phyloP scores from a whole-genome alignment of 352 stramenopile genomes.

The Pilasporangium apinafurcum region DNA sequence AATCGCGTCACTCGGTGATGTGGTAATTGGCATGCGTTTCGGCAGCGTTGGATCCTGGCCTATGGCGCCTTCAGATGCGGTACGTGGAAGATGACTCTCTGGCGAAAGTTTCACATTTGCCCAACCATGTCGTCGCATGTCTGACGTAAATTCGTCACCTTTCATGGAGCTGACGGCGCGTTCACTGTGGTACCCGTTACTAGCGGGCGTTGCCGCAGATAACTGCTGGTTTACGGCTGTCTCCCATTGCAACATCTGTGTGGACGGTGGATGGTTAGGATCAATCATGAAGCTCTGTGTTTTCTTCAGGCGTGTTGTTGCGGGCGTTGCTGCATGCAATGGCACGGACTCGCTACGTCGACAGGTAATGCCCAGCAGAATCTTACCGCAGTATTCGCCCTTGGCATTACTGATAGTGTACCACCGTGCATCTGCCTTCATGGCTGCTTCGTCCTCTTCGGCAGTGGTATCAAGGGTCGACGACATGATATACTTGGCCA shows the following conservation, averaged over 20 bases:
- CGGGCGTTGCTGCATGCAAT: slow-evolving; percentile 23
- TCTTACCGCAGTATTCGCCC: slow-evolving; percentile 82
- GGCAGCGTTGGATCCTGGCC: slow-evolving; percentile 22
- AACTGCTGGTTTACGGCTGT: slow-evolving; percentile 8
- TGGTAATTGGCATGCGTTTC: slow-evolving; percentile 32
- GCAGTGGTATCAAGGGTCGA: slow-evolving; percentile 10
- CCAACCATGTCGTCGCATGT: slow-evolving; percentile 63
- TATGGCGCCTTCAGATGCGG: slow-evolving; percentile 47
- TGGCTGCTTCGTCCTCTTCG: slow-evolving; percentile 63
- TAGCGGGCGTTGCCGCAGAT: slow-evolving; percentile 23
- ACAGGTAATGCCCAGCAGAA: slow-evolving; percentile 78
- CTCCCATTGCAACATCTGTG: slow-evolving; percentile 76
- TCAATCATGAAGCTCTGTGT: slow-evolving; percentile 75
- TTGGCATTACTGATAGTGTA: slow-evolving; percentile 83
- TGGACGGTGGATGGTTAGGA: slow-evolving; percentile 54
- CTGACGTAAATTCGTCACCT: slow-evolving; percentile 34
- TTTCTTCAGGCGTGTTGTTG: slow-evolving; percentile 68
- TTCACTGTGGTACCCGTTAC: slow-evolving; percentile 9
- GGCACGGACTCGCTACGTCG: slow-evolving; percentile 19
- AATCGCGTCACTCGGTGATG: slow-evolving; percentile 36
- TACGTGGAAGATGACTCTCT: slow-evolving; percentile 39
- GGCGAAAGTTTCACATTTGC: slow-evolving; percentile 76
- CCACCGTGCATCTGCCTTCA: slow-evolving; percentile 71
- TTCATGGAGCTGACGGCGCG: slow-evolving; percentile 6
- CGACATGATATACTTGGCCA: slow-evolving; percentile 84